These are phyloP conservation scores for Leersia perrieri DNA, from an alignment of 176 grass and related monocot genomes.

Conservation along the genomic window DNA sequence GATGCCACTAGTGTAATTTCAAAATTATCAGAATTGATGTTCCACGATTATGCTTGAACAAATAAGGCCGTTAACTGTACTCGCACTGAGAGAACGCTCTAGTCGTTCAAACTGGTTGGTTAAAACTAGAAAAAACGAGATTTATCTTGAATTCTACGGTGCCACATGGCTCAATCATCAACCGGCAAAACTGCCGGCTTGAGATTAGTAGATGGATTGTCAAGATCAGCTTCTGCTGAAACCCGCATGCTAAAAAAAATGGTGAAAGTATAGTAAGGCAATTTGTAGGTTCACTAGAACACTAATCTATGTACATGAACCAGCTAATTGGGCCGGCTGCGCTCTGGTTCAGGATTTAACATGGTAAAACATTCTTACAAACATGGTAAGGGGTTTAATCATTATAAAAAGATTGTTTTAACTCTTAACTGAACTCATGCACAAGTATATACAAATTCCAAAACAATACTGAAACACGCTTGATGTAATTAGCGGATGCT, in stretches of 20 bases:
- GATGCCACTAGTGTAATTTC: background rate
- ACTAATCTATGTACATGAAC: background rate
- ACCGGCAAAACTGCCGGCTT: too few species aligned
- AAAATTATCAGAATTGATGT: background rate
- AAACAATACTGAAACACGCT: background rate
- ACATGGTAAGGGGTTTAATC: background rate
- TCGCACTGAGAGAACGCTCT: background rate
- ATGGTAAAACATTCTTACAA: background rate
- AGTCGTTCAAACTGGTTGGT: background rate
- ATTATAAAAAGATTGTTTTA: background rate
- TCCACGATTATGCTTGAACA: background rate
- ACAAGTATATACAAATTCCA: background rate
- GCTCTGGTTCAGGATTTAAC: background rate
- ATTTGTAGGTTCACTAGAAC: background rate
- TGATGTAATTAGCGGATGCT: background rate
- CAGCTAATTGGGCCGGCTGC: background rate
- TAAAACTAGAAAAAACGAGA: background rate
- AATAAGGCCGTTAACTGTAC: background rate
- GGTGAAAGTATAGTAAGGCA: background rate
- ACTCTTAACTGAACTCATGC: constrained; percentile 1
- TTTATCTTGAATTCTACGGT: too few species aligned
- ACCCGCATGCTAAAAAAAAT: background rate
- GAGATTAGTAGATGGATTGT: too few species aligned
- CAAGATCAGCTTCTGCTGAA: background rate
- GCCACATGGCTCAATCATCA: too few species aligned